Base-by-base conservation (phyloP, 2,329 filamentous ascomycete species). In the Grosmannia clavigera region DNA sequence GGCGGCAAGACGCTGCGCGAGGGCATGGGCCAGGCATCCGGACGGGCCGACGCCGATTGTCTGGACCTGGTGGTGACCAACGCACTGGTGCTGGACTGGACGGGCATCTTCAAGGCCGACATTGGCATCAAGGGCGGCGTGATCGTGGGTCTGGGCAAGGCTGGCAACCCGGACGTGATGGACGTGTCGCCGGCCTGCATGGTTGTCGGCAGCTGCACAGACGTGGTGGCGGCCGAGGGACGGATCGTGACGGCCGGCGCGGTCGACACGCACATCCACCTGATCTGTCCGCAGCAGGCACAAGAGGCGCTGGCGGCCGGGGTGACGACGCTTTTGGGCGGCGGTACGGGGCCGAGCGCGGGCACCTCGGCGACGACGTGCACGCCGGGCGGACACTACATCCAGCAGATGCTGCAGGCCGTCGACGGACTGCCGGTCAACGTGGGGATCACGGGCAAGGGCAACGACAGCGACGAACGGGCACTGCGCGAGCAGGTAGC, bases 161-260 rank as follows among this genome's bases (percentile, higher is more conserved):
- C 92, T 19, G 92, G 92, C 25, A 97, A 96, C 68, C 92, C 92
- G n/a, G 92, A 97, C 73, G 84, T 95, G 55, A 96, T 96, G 92
- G 87, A 94, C 38, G 90, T 97, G 7, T 78, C 86, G 61, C 78
- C 83, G 0, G 80, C 84, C 60, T 55, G 57, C 62, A 84, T 97
- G 84, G 76, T 96, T 1, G 83, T 96, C 11, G 92, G 92, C 12
- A 87, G 86, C 64, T 90, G 88, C 65, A 97, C 92, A 0, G 92
- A 97, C 76, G 90, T 96, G 27, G 85, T 97, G 69, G 90, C 92
- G 22, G 92, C 84, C 16, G 92, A 97, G 74, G 85, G 88, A 66
- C 89, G 89, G 75, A 96, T 97, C 64, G 75, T 97, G 58, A 97
- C 92, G 0, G 88, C 91, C 1, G 92, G 92, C 65, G 92, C 88